Evolutionary conservation across 108 stramenopile genomes (phyloP).

Genomic region (Skeletonema grethae): DNA sequence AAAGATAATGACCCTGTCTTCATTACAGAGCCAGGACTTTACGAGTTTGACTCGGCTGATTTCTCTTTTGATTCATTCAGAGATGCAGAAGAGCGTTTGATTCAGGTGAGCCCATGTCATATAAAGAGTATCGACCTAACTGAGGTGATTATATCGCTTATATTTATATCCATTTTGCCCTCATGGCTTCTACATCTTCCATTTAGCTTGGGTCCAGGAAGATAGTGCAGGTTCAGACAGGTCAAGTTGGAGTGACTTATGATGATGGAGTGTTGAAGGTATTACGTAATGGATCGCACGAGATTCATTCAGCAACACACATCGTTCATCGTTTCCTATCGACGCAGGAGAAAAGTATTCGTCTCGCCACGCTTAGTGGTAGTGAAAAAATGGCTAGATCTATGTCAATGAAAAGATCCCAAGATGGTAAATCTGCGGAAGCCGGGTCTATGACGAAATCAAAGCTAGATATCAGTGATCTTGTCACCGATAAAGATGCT

Average conservation of each 20-base stretch:
- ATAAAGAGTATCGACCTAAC: no score
- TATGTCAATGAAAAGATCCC: background rate
- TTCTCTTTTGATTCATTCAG: slow-evolving; percentile 30
- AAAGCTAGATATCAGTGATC: background rate
- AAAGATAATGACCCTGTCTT: slow-evolving; percentile 36
- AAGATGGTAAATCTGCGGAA: background rate
- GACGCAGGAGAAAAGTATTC: slow-evolving; percentile 27
- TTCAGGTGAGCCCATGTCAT: background rate
- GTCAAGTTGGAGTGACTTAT: slow-evolving; percentile 35
- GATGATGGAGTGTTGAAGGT: slow-evolving; percentile 31
- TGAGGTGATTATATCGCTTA: no score
- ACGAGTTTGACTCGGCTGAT: slow-evolving; percentile 34
- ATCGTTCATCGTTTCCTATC: slow-evolving; percentile 38
- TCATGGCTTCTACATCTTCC: no score
- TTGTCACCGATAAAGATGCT: slow-evolving; percentile 13
- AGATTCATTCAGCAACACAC: slow-evolving; percentile 20
- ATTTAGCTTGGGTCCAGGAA: slow-evolving; percentile 21
- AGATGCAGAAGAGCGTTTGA: slow-evolving; percentile 28
- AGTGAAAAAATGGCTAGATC: slow-evolving; percentile 15
- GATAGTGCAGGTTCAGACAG: slow-evolving; percentile 24
- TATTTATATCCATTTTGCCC: no score
- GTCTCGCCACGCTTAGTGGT: slow-evolving; percentile 20
- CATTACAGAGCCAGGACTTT: slow-evolving; percentile 33
- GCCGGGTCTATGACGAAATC: background rate
- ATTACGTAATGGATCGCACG: slow-evolving; percentile 22